Evolutionary conservation across 257 asterid species (phyloP), one percentile per base, ranked within the genome.

Genomic region (Rubia yunnanensis): DNA sequence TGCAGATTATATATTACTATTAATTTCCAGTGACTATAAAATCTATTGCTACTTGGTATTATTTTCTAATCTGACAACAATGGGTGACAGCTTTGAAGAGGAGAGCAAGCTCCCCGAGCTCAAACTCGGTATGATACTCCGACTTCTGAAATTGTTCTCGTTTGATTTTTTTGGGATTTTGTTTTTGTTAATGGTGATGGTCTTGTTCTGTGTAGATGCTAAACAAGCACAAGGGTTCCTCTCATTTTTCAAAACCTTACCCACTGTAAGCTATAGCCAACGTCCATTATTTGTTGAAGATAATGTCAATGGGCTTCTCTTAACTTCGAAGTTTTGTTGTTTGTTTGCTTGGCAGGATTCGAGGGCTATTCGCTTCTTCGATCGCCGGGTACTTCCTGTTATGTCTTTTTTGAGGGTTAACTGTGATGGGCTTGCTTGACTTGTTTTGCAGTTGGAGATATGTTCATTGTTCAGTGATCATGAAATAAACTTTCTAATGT

Each of bases 211-310:
- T 69, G 50, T 74, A 94, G 99, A 94, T 81, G 94, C 96, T 69
- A 94, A 80, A 70, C 99, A 94, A 85, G 94, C 97, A 76, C 97
- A 94, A 80, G 96, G 97, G 81, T 90, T 94, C 74, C 86, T 94
- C 62, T 82, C 95, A 32, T 89, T 87, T 83, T 89, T 87, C 92
- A 89, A 83, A 82, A 83, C 71, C 67, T 86, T 88, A 31, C 91
- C 87, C 66, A 77, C 23, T 65, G 98, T 92, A 78, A 76, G 85
- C 48, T 6, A 15, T 13, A 63, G 36, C n/a, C 52, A 15, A 52
- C 55, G 10, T 2, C 23, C 55, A n/a, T 36, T 56, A 22, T 27
- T 7, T 44, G 64, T 32, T 8, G 24, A 22, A 17, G 46, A 53
- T 0, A 32, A 46, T 22, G 64, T 15, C 15, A 31, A 27, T 57